phyloP scores from a whole-genome alignment of 2,329 filamentous ascomycete genomes.

The Emericellopsis cladophorae region DNA sequence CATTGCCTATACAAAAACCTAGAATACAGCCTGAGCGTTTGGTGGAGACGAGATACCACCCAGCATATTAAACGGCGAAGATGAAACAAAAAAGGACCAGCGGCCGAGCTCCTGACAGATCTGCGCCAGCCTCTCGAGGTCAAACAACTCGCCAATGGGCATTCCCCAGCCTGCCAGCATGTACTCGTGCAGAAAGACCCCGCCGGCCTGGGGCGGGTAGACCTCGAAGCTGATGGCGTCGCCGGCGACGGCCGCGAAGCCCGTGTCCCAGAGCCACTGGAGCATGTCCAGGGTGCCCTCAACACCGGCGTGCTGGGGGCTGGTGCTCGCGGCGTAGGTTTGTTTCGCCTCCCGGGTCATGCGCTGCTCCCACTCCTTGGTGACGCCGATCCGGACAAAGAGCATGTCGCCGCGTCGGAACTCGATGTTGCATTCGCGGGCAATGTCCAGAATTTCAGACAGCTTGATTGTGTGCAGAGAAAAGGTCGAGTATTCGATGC shows the following conservation, averaged over 20 bases:
- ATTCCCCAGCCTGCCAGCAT: conserved; percentile 35
- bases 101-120: conserved; percentile 38
- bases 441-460: conserved; percentile 15
- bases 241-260: conserved; percentile 32
- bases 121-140: conserved; percentile 17
- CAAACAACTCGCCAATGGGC: conserved; percentile 15
- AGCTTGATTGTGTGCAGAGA: conserved; percentile 22
- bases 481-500: conserved; percentile 25
- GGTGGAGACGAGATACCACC: conserved; percentile 31
- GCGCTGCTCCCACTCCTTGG: conserved; percentile 13
- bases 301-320: conserved; percentile 24
- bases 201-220: neutral
- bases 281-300: conserved; percentile 23
- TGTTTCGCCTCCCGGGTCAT: conserved; percentile 28
- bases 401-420: conserved; percentile 40
- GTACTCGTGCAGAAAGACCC: conserved; percentile 26
- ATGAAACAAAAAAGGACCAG: conserved; percentile 37
- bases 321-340: conserved; percentile 23
- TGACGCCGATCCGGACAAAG: conserved; percentile 27
- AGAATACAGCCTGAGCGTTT: conserved; percentile 29
- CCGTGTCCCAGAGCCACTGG: conserved; percentile 31
- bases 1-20: too few relatives aligned
- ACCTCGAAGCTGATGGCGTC: conserved; percentile 27
- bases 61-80: conserved; percentile 32
- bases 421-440: conserved; percentile 24